Percentiles rank a stretch among this genome's conserved stretches.
Conservation (phyloP, 2,329 filamentous ascomycete genomes). For the Diaporthe nobilis region DNA sequence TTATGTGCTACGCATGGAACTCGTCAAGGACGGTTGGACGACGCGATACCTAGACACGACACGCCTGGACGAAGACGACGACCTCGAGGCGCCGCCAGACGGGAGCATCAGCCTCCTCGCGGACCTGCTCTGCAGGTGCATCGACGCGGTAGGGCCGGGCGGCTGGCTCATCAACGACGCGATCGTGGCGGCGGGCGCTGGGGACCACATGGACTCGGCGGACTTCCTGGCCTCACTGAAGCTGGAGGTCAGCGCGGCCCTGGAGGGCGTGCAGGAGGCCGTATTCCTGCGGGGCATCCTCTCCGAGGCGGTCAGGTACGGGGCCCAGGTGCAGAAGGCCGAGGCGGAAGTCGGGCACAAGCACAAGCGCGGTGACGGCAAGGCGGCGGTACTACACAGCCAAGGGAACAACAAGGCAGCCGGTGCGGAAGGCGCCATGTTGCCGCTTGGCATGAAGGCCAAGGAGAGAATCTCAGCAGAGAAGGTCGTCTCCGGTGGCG, state of each 20-base stretch:
- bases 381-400: slow-evolving; percentile 28
- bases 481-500: slow-evolving; percentile 78
- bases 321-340: slow-evolving; percentile 53
- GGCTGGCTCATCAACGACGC: slow-evolving; percentile 80
- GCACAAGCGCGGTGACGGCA: slow-evolving; percentile 22
- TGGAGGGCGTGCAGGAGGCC: slow-evolving; percentile 80
- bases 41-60: slow-evolving; percentile 76
- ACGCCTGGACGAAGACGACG: slow-evolving; percentile 61
- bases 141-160: slow-evolving; percentile 81
- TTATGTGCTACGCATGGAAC: slow-evolving; percentile 79
- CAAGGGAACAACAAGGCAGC: slow-evolving; percentile 29
- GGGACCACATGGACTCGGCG: slow-evolving; percentile 67
- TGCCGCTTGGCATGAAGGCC: slow-evolving; percentile 82
- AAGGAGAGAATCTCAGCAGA: slow-evolving; percentile 63
- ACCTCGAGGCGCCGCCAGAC: slow-evolving; percentile 69
- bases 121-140: slow-evolving; percentile 78
- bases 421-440: slow-evolving; percentile 61
- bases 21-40: slow-evolving; percentile 83
- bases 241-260: slow-evolving; percentile 77
- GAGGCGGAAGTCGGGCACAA: slow-evolving; percentile 44
- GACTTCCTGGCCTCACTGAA: slow-evolving; percentile 77
- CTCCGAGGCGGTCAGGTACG: slow-evolving; percentile 76
- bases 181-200: slow-evolving; percentile 56
- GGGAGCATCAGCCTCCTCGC: slow-evolving; percentile 79
- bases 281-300: slow-evolving; percentile 75